Percentiles rank a stretch among this genome's conserved stretches.
Evolutionary conservation across 2,329 filamentous ascomycete species (phyloP).

Genomic region (Cladosporium sp.): DNA sequence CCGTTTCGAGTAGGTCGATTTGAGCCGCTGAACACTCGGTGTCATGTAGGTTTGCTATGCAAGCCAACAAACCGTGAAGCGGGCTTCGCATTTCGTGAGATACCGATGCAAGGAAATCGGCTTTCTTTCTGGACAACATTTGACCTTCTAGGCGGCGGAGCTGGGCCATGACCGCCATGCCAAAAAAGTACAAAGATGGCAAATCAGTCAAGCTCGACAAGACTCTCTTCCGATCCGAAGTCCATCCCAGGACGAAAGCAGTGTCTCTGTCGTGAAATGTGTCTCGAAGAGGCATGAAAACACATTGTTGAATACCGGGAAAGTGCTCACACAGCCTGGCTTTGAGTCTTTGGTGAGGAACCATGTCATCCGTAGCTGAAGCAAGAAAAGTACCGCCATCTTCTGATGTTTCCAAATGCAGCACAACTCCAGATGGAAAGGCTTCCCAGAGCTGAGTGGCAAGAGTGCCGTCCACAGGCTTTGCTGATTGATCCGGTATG

Average conservation of each 20-base stretch:
- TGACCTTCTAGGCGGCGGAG: conserved; percentile 49
- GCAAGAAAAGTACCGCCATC: not conserved
- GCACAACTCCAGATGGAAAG: too few relatives aligned
- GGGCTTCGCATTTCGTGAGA: conserved; percentile 33
- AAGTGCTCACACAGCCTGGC: not conserved
- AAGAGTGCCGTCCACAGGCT: too few relatives aligned
- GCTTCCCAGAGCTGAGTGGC: too few relatives aligned
- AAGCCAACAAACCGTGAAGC: conserved; percentile 23
- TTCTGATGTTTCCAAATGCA: not conserved
- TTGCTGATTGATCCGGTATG: too few relatives aligned
- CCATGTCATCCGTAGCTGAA: not conserved
- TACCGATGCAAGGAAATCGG: conserved; percentile 37
- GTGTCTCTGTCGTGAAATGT: conserved; percentile 41
- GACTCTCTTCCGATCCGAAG: conserved; percentile 36
- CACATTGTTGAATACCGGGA: not conserved
- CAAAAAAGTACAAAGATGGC: conserved; percentile 39
- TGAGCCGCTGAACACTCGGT: conserved; percentile 18
- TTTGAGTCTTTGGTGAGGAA: not conserved
- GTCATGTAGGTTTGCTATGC: conserved; percentile 39
- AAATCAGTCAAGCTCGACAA: conserved; percentile 31
- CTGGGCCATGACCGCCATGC: conserved; percentile 53
- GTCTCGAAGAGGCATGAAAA: conserved; percentile 49
- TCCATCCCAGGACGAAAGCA: conserved; percentile 37
- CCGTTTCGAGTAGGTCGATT: conserved; percentile 15
- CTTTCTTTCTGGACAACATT: conserved; percentile 36